phyloP scores from a whole-genome alignment of 2,329 filamentous ascomycete species.

The Thermoascus crustaceus region DNA sequence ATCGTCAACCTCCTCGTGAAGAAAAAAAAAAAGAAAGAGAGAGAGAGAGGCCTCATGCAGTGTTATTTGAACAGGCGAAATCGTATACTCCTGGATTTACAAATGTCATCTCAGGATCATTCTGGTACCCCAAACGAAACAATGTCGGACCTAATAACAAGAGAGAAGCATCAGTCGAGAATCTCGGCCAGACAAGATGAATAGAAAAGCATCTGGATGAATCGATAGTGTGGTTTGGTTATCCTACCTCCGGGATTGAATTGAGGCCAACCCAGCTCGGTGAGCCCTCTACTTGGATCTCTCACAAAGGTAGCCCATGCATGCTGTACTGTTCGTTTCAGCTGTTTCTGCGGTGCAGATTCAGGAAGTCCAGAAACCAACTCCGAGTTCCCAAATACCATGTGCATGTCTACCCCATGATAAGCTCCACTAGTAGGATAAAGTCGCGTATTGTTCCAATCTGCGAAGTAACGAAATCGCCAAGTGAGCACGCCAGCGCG shows the following conservation, averaged over 20 bases:
- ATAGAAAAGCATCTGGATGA: too few relatives aligned
- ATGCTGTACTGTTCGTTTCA: slow-evolving; percentile 32
- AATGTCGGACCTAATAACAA: too few relatives aligned
- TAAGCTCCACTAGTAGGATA: slow-evolving; percentile 42
- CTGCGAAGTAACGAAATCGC: slow-evolving; percentile 42
- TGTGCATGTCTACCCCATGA: slow-evolving; percentile 42
- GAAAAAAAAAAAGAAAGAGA: too few relatives aligned
- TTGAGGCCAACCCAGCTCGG: slow-evolving; percentile 30
- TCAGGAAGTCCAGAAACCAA: slow-evolving; percentile 33
- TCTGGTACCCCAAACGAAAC: too few relatives aligned
- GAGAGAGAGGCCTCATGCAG: too few relatives aligned
- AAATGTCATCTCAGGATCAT: too few relatives aligned
- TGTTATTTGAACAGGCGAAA: too few relatives aligned
- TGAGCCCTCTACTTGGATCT: slow-evolving; percentile 30
- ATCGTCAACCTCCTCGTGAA: too few relatives aligned
- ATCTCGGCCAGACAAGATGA: too few relatives aligned
- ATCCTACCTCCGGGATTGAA: slow-evolving; percentile 19
- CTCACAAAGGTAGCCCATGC: slow-evolving; percentile 37
- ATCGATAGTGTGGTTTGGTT: too few relatives aligned
- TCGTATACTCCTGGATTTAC: too few relatives aligned
- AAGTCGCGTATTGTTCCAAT: slow-evolving; percentile 43
- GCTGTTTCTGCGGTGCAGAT: slow-evolving; percentile 19
- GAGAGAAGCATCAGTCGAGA: too few relatives aligned
- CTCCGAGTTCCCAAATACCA: slow-evolving; percentile 38
- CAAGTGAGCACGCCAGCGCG: slow-evolving; percentile 32